Conservation (phyloP, 257 asterid genomes). For the Asclepias syriaca region DNA sequence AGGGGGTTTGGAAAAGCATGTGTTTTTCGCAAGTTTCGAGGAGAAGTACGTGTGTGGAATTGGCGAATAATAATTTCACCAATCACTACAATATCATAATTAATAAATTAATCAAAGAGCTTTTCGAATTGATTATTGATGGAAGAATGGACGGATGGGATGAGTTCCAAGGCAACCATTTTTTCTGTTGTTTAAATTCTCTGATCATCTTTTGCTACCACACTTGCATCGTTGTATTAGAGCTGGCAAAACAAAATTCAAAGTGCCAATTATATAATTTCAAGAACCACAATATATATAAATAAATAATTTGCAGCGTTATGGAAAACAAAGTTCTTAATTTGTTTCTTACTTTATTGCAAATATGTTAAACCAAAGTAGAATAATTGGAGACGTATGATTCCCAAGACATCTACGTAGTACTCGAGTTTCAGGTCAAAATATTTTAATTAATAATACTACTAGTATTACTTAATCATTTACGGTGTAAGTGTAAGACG, state of each 20-base stretch:
- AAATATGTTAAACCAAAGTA: too few species aligned
- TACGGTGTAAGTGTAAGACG: too few species aligned
- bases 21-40: neutral
- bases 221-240: slow-evolving; percentile 5
- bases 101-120: neutral
- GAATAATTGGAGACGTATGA: too few species aligned
- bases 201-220: neutral
- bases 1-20: neutral
- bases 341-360: too few species aligned
- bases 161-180: slow-evolving; percentile 10
- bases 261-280: neutral
- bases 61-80: neutral
- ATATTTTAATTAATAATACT: too few species aligned
- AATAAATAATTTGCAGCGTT: too few species aligned
- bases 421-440: too few species aligned
- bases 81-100: neutral
- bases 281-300: too few species aligned
- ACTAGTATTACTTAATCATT: too few species aligned
- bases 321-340: too few species aligned
- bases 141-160: too few species aligned
- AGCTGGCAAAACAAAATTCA: slow-evolving; percentile 1
- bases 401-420: too few species aligned
- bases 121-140: neutral
- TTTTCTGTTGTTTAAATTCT: neutral
- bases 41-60: slow-evolving; percentile 1